Conservation (phyloP, 140 eudicot species). For the Cichorium intybus region DNA sequence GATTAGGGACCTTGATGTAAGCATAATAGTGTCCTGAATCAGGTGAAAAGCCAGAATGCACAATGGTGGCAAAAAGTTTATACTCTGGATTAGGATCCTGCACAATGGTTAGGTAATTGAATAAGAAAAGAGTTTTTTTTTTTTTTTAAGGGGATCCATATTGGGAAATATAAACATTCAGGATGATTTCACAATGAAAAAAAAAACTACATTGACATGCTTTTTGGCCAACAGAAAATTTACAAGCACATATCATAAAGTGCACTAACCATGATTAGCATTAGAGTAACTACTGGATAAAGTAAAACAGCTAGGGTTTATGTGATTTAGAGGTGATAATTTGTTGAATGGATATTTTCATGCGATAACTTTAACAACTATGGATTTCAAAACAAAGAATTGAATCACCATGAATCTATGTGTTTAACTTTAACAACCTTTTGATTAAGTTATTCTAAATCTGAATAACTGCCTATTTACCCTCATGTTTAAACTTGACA, state of each 20-base stretch:
- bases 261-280: no score
- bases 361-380: no score
- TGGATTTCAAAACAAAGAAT: no score
- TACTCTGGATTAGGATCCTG: conserved; percentile 92
- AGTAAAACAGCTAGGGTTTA: no score
- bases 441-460: no score
- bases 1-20: conserved; percentile 73
- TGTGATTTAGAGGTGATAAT: no score
- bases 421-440: not conserved
- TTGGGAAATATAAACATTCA: not conserved
- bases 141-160: not conserved
- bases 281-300: no score
- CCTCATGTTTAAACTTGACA: no score
- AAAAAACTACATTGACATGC: not conserved
- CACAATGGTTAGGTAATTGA: conserved; percentile 9
- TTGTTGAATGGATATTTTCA: no score
- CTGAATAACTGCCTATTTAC: no score
- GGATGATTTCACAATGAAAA: not conserved
- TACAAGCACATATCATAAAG: not conserved
- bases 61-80: conserved; percentile 87
- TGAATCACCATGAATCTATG: no score
- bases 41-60: conserved; percentile 94
- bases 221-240: not conserved
- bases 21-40: conserved; percentile 99
- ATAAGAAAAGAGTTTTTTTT: not conserved